These are phyloP conservation scores for Pythium oligandrum DNA, from an alignment of 352 stramenopile species.

Conservation along the genomic window DNA sequence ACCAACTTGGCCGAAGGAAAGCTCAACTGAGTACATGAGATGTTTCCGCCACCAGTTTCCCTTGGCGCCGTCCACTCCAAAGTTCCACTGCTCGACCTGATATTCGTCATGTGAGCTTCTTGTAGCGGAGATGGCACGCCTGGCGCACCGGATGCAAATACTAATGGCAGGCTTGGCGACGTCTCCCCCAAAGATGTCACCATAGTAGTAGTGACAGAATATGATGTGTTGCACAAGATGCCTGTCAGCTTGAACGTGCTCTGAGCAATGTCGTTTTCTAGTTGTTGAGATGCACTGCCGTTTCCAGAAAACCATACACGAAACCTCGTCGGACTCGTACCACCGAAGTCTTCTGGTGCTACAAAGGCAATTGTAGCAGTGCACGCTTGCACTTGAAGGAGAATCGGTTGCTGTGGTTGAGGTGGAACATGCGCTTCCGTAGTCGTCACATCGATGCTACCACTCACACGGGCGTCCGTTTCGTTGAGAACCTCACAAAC, in stretches of 20 bases:
- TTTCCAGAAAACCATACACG: constrained; percentile 15
- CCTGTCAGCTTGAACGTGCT: background rate
- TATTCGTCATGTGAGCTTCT: no score
- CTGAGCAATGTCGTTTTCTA: background rate
- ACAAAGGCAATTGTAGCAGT: constrained; percentile 13
- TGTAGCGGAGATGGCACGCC: constrained; percentile 13
- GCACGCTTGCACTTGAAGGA: constrained; percentile 20
- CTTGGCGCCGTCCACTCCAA: no score
- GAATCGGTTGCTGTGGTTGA: constrained; percentile 12
- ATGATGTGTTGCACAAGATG: background rate
- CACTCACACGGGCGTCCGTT: constrained; percentile 18
- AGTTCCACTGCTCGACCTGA: no score
- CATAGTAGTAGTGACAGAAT: constrained; percentile 2
- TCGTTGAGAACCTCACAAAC: constrained; percentile 29
- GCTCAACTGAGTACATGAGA: no score
- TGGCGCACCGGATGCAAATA: background rate
- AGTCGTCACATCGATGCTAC: constrained; percentile 29
- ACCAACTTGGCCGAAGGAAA: no score
- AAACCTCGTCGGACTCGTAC: constrained; percentile 31
- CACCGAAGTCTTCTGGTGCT: constrained; percentile 31
- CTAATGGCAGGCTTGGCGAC: background rate
- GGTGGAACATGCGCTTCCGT: constrained; percentile 17
- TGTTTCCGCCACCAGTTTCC: no score
- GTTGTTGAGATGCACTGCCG: constrained; percentile 20
- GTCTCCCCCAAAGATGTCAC: background rate